Evolutionary conservation across 2,329 filamentous ascomycete genomes (phyloP).

Genomic region (Talaromyces pinophilus): DNA sequence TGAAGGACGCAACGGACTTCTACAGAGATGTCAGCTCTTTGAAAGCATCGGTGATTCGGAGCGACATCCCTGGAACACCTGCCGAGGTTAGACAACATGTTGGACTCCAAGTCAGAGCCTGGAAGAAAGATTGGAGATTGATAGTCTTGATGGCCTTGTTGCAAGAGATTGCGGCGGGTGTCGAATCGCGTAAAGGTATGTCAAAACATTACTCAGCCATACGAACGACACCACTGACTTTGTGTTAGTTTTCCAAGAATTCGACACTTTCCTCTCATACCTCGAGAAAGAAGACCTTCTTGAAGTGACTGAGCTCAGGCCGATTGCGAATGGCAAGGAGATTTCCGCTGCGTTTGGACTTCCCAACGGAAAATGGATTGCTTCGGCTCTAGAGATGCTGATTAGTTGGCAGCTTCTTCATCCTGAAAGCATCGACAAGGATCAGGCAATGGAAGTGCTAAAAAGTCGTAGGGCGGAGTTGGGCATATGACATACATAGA

Average conservation of each 20-base stretch:
- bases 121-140: conserved; percentile 44
- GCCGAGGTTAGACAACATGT: conserved; percentile 41
- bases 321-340: conserved; percentile 72
- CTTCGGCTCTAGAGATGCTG: conserved; percentile 72
- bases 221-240: conserved; percentile 23
- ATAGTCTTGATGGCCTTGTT: conserved; percentile 43
- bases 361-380: conserved; percentile 79
- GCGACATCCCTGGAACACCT: conserved; percentile 31
- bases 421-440: conserved; percentile 63
- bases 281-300: conserved; percentile 53
- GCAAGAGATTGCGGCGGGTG: conserved; percentile 41
- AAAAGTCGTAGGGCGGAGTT: conserved; percentile 55
- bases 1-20: conserved; percentile 66
- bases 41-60: conserved; percentile 48
- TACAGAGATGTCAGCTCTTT: conserved; percentile 62
- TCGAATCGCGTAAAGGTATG: conserved; percentile 37
- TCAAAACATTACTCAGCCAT: conserved; percentile 19
- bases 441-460: conserved; percentile 63
- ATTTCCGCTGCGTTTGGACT: conserved; percentile 67
- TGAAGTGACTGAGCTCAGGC: conserved; percentile 58
- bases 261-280: conserved; percentile 56
- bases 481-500: conserved; percentile 27
- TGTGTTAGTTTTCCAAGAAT: conserved; percentile 50
- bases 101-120: conserved; percentile 38
- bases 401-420: conserved; percentile 88